These are phyloP conservation scores for Grosmannia penicillata DNA, from an alignment of 2,329 filamentous ascomycete genomes.

Conservation along the genomic window DNA sequence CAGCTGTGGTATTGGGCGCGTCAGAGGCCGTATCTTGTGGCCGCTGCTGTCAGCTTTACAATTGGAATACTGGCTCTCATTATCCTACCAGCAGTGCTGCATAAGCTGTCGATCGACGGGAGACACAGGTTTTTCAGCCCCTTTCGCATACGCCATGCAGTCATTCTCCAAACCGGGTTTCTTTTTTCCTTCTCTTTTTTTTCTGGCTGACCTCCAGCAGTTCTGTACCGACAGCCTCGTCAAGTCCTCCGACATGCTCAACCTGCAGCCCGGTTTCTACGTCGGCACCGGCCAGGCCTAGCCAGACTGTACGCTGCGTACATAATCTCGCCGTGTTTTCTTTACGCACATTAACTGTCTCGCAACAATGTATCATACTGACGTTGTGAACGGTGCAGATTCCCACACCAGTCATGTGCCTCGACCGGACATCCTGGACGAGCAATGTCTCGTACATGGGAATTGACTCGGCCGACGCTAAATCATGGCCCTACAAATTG, in stretches of 20 bases:
- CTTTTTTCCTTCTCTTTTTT: too few relatives aligned
- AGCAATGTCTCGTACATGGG: slow-evolving; percentile 8
- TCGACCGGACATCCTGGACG: slow-evolving; percentile 1
- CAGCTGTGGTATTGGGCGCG: neutral
- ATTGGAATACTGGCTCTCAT: slow-evolving; percentile 4
- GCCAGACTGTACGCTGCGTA: neutral
- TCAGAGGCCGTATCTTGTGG: slow-evolving; percentile 5
- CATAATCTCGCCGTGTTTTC: neutral
- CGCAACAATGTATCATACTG: too few relatives aligned
- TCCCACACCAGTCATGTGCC: neutral
- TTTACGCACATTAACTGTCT: neutral
- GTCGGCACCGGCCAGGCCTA: neutral
- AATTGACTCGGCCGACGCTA: neutral
- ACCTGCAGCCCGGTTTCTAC: neutral
- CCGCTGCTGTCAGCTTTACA: neutral
- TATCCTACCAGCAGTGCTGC: slow-evolving; percentile 5
- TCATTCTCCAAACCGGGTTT: too few relatives aligned
- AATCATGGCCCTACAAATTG: slow-evolving; percentile 7
- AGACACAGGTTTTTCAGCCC: neutral
- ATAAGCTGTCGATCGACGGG: neutral
- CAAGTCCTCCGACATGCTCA: neutral
- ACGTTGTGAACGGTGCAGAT: too few relatives aligned
- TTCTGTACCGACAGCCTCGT: too few relatives aligned
- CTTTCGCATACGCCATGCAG: too few relatives aligned
- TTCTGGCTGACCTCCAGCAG: too few relatives aligned